Evolutionary conservation across 257 asterid genomes (phyloP).

Genomic region (Solanum virginianum): DNA sequence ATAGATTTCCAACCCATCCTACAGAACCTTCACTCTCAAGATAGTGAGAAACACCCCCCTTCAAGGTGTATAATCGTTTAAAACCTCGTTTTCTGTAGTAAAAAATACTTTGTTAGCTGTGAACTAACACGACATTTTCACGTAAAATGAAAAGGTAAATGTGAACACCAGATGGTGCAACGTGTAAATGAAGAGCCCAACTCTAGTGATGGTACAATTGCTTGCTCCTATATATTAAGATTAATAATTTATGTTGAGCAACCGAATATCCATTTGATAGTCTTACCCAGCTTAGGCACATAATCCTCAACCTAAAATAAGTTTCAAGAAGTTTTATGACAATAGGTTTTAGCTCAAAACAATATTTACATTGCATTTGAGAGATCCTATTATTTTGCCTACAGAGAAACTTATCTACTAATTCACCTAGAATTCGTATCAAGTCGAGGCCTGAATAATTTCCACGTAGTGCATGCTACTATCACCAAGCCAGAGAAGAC

Average conservation of each 20-base stretch:
- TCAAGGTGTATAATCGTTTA: constrained; percentile 62
- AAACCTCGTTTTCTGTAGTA: constrained; percentile 59
- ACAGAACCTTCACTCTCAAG: constrained; percentile 62
- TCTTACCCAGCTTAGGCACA: not conserved
- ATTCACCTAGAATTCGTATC: not conserved
- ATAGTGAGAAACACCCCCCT: constrained; percentile 90
- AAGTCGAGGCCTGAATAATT: not conserved
- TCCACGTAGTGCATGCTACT: not conserved
- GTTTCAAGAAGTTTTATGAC: not conserved
- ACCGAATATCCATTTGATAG: not conserved
- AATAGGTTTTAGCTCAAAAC: not conserved
- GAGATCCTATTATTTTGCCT: not conserved
- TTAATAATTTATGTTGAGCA: not conserved
- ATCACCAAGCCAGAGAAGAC: not conserved
- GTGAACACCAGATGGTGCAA: not conserved
- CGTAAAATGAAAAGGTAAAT: not conserved
- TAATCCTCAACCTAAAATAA: not conserved
- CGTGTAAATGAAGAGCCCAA: not conserved
- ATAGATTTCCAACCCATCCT: constrained; percentile 86
- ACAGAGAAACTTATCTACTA: not conserved
- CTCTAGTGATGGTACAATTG: not conserved
- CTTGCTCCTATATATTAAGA: not conserved
- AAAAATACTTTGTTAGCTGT: not conserved
- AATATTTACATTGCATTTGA: not conserved
- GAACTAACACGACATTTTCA: not conserved